Percentiles rank a stretch among this genome's conserved stretches.
phyloP scores from a whole-genome alignment of 352 stramenopile species.

The Peronospora tabacina region DNA sequence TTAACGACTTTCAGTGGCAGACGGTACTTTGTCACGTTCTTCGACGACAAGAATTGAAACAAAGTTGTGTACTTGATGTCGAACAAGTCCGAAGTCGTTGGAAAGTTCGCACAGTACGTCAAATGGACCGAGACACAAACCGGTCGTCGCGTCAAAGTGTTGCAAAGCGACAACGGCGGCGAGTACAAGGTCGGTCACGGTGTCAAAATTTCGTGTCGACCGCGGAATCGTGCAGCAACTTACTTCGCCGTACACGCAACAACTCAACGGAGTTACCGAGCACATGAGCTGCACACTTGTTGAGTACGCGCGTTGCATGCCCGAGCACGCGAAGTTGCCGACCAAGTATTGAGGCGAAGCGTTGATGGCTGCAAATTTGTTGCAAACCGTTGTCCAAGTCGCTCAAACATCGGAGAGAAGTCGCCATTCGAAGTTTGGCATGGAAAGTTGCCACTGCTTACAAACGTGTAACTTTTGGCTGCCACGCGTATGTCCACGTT shows the following conservation, averaged over 20 bases:
- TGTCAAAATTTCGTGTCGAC: slow-evolving; percentile 5
- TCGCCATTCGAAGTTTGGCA: not conserved
- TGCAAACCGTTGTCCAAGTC: not conserved
- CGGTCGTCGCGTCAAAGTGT: slow-evolving; percentile 4
- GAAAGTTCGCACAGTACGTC: slow-evolving; percentile 10
- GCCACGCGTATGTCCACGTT: not conserved
- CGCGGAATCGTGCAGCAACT: slow-evolving; percentile 11
- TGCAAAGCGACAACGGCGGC: slow-evolving; percentile 20
- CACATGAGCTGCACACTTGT: not conserved
- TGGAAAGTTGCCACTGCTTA: not conserved
- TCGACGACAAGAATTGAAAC: slow-evolving; percentile 15
- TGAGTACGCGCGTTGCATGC: not conserved
- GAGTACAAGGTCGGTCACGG: slow-evolving; percentile 15
- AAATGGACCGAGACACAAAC: slow-evolving; percentile 8
- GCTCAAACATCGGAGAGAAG: not conserved
- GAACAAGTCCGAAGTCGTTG: slow-evolving; percentile 7
- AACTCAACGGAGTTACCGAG: not conserved
- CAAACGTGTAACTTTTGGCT: not conserved
- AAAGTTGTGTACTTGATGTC: slow-evolving; percentile 12
- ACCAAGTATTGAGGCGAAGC: slow-evolving; percentile 1
- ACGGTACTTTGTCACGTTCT: not conserved
- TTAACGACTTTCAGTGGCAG: not conserved
- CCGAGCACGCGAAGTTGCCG: not conserved
- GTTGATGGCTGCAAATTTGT: not conserved
- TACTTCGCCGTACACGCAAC: slow-evolving; percentile 9